Conservation (phyloP, 495 filamentous ascomycete genomes). For the Aspergillus heteromorphus region DNA sequence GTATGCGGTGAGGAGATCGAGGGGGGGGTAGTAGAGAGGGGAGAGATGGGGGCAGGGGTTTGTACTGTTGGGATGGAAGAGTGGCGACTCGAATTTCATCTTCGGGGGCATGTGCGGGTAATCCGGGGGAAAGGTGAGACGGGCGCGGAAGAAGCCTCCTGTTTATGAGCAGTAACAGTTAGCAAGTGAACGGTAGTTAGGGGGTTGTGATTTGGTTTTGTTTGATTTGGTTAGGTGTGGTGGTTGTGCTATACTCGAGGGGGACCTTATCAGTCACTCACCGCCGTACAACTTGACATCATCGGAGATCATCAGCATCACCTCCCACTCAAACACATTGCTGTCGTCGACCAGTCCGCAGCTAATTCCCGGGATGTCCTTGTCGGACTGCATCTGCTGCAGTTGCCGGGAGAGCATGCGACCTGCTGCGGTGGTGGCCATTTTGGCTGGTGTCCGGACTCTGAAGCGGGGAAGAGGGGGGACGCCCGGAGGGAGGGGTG, state of each 20-base stretch:
- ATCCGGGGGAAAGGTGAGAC: constrained; percentile 69
- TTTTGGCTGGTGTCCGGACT: constrained; percentile 16
- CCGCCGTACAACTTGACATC: constrained; percentile 95
- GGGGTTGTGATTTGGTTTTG: neutral
- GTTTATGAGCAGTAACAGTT: too few species aligned
- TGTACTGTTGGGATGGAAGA: constrained; percentile 91
- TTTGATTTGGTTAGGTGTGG: neutral
- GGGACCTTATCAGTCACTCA: constrained; percentile 34
- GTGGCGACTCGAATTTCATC: constrained; percentile 80
- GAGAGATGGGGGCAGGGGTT: constrained; percentile 3
- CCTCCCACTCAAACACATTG: constrained; percentile 99
- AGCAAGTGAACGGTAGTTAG: too few species aligned
- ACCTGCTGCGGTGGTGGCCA: constrained; percentile 57
- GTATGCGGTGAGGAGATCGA: too few species aligned
- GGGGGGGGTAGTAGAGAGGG: too few species aligned
- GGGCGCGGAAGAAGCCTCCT: constrained; percentile 87
- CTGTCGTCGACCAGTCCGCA: constrained; percentile 83
- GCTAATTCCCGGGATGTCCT: constrained; percentile 89
- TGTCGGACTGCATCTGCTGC: constrained; percentile 87
- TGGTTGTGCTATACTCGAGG: too few species aligned
- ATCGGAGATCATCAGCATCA: constrained; percentile 97
- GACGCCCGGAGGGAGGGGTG: neutral
- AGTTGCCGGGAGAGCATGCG: constrained; percentile 78
- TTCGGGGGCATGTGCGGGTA: constrained; percentile 90
- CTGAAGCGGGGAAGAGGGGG: neutral